A percentile compares a stretch with the other conserved stretches of the same genome.
phyloP scores from a whole-genome alignment of 306 rosid genomes.

The Abrus pulchellus region DNA sequence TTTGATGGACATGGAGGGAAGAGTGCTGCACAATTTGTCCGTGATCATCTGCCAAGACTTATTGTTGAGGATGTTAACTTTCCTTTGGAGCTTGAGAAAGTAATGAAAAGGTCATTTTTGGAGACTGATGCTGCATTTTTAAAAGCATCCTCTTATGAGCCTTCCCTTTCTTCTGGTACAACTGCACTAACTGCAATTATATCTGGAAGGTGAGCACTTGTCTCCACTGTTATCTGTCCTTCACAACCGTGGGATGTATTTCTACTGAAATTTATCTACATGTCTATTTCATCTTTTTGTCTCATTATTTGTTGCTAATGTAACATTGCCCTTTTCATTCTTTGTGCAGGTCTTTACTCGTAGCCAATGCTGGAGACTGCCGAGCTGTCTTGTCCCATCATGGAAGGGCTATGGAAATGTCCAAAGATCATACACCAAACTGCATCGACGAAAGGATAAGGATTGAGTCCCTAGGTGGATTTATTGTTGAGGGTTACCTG shows the following conservation, averaged over 20 bases:
- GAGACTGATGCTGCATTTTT: constrained; percentile 89
- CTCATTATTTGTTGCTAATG: not conserved
- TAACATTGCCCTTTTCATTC: not conserved
- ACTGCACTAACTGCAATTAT: constrained; percentile 95
- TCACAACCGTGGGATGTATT: not conserved
- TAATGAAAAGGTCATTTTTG: constrained; percentile 81
- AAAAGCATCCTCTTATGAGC: constrained; percentile 62
- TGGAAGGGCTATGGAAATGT: constrained; percentile 81
- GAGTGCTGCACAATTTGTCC: constrained; percentile 84
- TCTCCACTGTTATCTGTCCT: constrained; percentile 24
- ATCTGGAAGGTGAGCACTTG: constrained; percentile 74
- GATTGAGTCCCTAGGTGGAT: constrained; percentile 86
- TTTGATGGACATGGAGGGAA: constrained; percentile 97
- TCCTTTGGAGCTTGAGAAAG: constrained; percentile 91
- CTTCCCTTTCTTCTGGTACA: constrained; percentile 88
- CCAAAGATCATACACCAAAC: constrained; percentile 82
- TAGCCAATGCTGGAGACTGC: constrained; percentile 98
- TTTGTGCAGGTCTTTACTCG: constrained; percentile 80
- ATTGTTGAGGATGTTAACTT: constrained; percentile 90
- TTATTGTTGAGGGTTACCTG: constrained; percentile 73
- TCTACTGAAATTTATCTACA: not conserved
- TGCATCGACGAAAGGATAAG: constrained; percentile 77
- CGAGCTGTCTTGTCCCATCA: constrained; percentile 81
- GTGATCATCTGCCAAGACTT: constrained; percentile 87
- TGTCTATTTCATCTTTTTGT: not conserved